Percentiles rank a stretch among this genome's conserved stretches.
Evolutionary conservation across 1,139 yeast species (phyloP).

Genomic region (Dujonia santamariae): DNA sequence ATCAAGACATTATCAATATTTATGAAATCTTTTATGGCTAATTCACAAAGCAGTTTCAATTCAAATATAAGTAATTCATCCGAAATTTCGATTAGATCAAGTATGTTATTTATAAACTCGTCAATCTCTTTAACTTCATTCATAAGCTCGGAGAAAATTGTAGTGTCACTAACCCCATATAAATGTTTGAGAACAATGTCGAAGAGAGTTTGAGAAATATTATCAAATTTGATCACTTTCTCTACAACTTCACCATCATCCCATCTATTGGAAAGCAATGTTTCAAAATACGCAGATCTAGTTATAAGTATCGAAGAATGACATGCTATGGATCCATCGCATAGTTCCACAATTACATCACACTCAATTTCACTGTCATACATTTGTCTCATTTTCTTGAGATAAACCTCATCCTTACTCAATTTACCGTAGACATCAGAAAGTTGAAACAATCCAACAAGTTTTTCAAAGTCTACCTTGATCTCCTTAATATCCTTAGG

Average conservation of each 20-base stretch:
- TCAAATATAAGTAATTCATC: conserved; percentile 64
- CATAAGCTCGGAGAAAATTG: conserved; percentile 43
- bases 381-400: conserved; percentile 12
- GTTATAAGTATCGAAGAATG: conserved; percentile 52
- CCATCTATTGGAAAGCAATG: conserved; percentile 60
- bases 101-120: conserved; percentile 50
- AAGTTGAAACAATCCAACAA: conserved; percentile 18
- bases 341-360: conserved; percentile 27
- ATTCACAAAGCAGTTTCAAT: conserved; percentile 60
- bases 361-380: conserved; percentile 12
- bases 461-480: conserved; percentile 18
- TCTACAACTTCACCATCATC: conserved; percentile 16
- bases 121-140: conserved; percentile 29
- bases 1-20: conserved; percentile 58
- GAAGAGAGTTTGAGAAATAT: conserved; percentile 46
- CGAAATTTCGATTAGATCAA: conserved; percentile 60
- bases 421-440: conserved; percentile 15
- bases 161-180: conserved; percentile 49
- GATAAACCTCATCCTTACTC: conserved; percentile 9
- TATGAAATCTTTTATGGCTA: conserved; percentile 58
- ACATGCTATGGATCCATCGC: conserved; percentile 40
- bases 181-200: conserved; percentile 50
- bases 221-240: conserved; percentile 38
- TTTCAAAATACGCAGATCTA: conserved; percentile 64
- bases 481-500: conserved; percentile 19